These are phyloP conservation scores for Candida golubevii DNA, from an alignment of 805 yeast genomes.

Conservation along the genomic window DNA sequence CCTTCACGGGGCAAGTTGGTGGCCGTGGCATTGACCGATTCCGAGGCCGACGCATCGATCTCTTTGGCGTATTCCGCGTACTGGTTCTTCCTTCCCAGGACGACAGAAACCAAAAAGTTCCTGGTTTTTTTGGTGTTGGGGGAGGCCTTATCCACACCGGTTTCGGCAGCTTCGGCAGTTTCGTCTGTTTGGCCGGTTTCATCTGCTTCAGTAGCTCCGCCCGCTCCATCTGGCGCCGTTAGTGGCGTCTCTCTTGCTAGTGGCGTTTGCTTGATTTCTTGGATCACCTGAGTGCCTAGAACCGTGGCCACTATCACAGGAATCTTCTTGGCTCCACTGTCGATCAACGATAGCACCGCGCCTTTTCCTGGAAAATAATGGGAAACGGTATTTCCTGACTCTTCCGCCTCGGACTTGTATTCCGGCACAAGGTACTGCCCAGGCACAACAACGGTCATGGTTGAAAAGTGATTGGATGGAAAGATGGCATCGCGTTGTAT, in stretches of 20 bases:
- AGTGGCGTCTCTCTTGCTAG: not conserved
- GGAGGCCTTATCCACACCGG: constrained; percentile 1
- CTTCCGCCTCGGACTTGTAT: constrained; percentile 27
- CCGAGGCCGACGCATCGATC: constrained; percentile 15
- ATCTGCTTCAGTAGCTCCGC: not conserved
- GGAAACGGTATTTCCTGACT: constrained; percentile 26
- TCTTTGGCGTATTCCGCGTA: constrained; percentile 24
- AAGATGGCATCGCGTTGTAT: constrained; percentile 1
- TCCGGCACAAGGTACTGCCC: constrained; percentile 75
- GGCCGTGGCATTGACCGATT: constrained; percentile 23
- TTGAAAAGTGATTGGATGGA: not conserved
- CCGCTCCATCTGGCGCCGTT: not conserved
- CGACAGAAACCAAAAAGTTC: constrained; percentile 28
- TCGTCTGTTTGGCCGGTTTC: constrained; percentile 16
- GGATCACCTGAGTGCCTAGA: constrained; percentile 51
- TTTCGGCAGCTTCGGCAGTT: constrained; percentile 1
- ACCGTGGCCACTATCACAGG: constrained; percentile 54
- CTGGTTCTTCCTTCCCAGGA: constrained; percentile 23
- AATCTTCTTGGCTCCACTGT: constrained; percentile 33
- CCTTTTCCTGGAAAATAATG: constrained; percentile 65
- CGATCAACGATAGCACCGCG: constrained; percentile 46
- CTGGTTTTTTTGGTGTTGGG: constrained; percentile 9
- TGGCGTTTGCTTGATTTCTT: constrained; percentile 16
- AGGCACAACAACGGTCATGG: constrained; percentile 39
- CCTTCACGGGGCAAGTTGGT: constrained; percentile 74